Conservation (phyloP, 1,284 basidiomycete genomes). For the Ustilago sp. region DNA sequence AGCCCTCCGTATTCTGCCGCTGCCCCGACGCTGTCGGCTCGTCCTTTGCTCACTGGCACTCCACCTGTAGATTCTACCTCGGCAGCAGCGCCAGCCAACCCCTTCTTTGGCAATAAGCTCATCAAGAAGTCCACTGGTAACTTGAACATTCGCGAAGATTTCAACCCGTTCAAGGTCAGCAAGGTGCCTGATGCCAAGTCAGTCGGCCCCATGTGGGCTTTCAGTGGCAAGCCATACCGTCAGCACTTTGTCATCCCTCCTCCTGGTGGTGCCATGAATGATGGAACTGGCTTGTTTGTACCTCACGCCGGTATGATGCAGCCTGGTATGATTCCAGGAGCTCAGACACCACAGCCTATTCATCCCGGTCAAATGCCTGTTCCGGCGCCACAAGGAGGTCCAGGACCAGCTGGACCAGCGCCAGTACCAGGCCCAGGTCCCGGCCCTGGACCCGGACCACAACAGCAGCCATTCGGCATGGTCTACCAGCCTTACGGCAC, state of each 20-base stretch:
- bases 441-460: slow-evolving; percentile 16
- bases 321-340: slow-evolving; percentile 43
- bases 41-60: slow-evolving; percentile 71
- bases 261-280: slow-evolving; percentile 35
- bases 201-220: slow-evolving; percentile 84
- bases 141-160: slow-evolving; percentile 89
- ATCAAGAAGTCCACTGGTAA: slow-evolving; percentile 77
- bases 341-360: slow-evolving; percentile 36
- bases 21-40: slow-evolving; percentile 23
- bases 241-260: slow-evolving; percentile 74
- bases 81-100: slow-evolving; percentile 73
- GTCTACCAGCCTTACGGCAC: slow-evolving; percentile 51
- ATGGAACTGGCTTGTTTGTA: slow-evolving; percentile 39
- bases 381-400: slow-evolving; percentile 16
- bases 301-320: slow-evolving; percentile 41
- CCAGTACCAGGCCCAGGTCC: slow-evolving; percentile 18
- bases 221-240: slow-evolving; percentile 85
- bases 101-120: slow-evolving; percentile 85
- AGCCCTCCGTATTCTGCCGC: slow-evolving; percentile 31
- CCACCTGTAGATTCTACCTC: slow-evolving; percentile 35
- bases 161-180: slow-evolving; percentile 89
- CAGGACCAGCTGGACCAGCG: slow-evolving; percentile 13
- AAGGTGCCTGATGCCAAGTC: slow-evolving; percentile 81
- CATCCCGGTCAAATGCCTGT: slow-evolving; percentile 41
- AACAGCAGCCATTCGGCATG: slow-evolving; percentile 53